phyloP scores from a whole-genome alignment of 768 basidiomycete genomes.

The Ramaria rubella region DNA sequence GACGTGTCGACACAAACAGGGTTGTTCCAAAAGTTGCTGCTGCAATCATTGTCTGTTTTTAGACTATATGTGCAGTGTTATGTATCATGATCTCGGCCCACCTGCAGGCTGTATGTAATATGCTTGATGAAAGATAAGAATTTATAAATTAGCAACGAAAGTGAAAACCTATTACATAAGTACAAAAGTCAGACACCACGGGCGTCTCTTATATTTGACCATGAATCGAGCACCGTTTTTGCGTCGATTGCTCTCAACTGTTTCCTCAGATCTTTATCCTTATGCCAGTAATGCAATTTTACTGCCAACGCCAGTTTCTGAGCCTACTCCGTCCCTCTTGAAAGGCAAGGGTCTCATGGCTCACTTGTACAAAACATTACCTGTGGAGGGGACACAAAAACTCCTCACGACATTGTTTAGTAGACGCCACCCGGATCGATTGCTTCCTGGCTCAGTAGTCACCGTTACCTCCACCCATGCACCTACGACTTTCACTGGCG shows the following conservation, averaged over 20 bases:
- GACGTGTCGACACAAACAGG: neutral
- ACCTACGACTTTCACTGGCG: conserved; percentile 81
- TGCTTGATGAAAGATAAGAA: no score
- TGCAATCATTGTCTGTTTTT: neutral
- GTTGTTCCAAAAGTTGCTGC: neutral
- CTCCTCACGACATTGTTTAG: conserved; percentile 69
- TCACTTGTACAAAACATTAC: conserved; percentile 58
- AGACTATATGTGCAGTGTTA: neutral
- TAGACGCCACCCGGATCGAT: conserved; percentile 55
- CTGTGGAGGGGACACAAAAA: conserved; percentile 59
- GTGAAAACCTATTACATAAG: neutral
- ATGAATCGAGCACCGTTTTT: neutral
- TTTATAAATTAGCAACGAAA: neutral
- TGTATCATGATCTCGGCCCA: neutral
- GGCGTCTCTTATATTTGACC: neutral
- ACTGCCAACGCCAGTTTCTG: conserved; percentile 27
- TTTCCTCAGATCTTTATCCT: conserved; percentile 40
- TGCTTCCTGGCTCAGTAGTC: conserved; percentile 82
- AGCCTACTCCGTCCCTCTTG: conserved; percentile 40
- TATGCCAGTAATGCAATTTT: conserved; percentile 67
- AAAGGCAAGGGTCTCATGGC: conserved; percentile 76
- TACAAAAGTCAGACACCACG: neutral
- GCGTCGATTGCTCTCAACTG: neutral
- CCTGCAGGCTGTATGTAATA: neutral
- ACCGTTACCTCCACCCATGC: conserved; percentile 72